Percentiles rank a stretch among this genome's conserved stretches.
These are phyloP conservation scores for Irpex sp. DNA, from an alignment of 1,284 basidiomycete species.

Conservation along the genomic window DNA sequence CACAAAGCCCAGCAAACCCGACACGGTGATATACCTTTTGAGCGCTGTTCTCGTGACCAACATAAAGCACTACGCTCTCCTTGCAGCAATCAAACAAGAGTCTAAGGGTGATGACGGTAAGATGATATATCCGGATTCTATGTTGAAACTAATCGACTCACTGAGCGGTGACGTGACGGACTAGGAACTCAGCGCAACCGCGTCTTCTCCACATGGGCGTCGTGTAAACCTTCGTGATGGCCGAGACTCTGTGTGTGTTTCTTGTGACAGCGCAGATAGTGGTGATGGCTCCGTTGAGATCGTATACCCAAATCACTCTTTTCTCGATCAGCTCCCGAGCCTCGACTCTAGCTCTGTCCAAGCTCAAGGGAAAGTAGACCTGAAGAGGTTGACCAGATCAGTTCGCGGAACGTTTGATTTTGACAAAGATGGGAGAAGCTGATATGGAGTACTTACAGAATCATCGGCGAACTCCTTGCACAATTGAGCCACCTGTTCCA, in stretches of 20 bases:
- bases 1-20: slow-evolving; percentile 42
- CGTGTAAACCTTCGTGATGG: slow-evolving; percentile 51
- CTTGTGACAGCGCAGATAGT: slow-evolving; percentile 48
- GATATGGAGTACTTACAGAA: slow-evolving; percentile 31
- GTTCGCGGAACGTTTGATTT: slow-evolving; percentile 4
- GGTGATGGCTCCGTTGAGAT: slow-evolving; percentile 35
- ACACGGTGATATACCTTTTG: slow-evolving; percentile 46
- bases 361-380: slow-evolving; percentile 35
- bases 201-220: slow-evolving; percentile 37
- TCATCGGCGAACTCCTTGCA: slow-evolving; percentile 47
- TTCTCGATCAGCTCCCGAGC: slow-evolving; percentile 40
- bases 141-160: slow-evolving; percentile 19
- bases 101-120: slow-evolving; percentile 19
- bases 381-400: slow-evolving; percentile 14
- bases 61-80: slow-evolving; percentile 43
- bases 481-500: slow-evolving; percentile 34
- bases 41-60: slow-evolving; percentile 43
- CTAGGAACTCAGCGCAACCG: slow-evolving; percentile 44
- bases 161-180: slow-evolving; percentile 39
- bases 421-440: slow-evolving; percentile 4
- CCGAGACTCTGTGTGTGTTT: slow-evolving; percentile 37
- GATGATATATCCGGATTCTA: slow-evolving; percentile 8
- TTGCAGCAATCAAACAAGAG: slow-evolving; percentile 34
- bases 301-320: slow-evolving; percentile 45
- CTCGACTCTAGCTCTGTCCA: slow-evolving; percentile 33